Evolutionary conservation across 2,329 filamentous ascomycete species (phyloP), one percentile per base, ranked within the genome.

Genomic region (Aspergillus glaucus): DNA sequence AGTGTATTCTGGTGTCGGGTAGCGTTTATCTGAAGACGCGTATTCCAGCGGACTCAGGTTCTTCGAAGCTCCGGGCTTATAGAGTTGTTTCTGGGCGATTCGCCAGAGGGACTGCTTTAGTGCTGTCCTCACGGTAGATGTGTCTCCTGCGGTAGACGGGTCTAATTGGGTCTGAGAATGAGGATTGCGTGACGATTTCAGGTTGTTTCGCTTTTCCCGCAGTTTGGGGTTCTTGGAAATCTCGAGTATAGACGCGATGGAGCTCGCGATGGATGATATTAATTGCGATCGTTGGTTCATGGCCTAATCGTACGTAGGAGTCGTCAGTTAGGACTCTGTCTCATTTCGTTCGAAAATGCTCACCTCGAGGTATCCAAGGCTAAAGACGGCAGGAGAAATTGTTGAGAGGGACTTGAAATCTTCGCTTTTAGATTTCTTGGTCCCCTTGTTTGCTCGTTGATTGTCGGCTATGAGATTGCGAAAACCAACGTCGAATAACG

Each of bases 231-330:
- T 56, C 1, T 49, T 43, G n/a, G 56, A 57, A 14, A 47, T 52
- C 12, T 58, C 54, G 10, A 72, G 37, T 42, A 71, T 59, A 1
- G 59, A 62, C 3, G 55, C 50, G 22, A 72, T 52, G 5, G 68
- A 64, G 51, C 66, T 70, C 1, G 62, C 56, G 14, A 71, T 59
- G 4, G 62, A 59, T 1, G 66, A 60, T 3, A 71, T 63, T 6
- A 69, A 61, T 6, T 57, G 56, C 8, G 59, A 60, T 30, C 69
- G 59, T 52, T 70, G 64, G 32, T 58, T 61, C 49, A 71, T 63
- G 30, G 59, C 63, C 69, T 72, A 36, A 43, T 34, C 12, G 5
- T 12, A 14, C 15, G 37, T 15, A 30, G 12, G 6, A 21, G 40
- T 2, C 19, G 40, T 45, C 10, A 53, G 41, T 43, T 15, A 37